Base-by-base conservation (phyloP, 1,284 basidiomycete genomes). In the Ceratobasidium papillatum region DNA sequence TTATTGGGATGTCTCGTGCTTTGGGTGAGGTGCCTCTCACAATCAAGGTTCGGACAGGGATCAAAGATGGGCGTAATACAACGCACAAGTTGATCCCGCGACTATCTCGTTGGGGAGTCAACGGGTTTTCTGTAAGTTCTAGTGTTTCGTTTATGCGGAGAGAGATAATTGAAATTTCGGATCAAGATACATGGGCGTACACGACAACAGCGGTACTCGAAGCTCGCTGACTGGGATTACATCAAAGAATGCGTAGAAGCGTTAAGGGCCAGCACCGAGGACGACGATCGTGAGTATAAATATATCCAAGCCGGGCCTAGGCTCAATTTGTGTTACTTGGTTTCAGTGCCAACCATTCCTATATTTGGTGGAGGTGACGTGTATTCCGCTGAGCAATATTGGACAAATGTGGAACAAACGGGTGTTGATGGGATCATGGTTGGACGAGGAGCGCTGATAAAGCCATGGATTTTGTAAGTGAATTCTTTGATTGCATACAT, bases 311-410 rank as follows among this genome's bases (percentile, higher is more conserved):
- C 8, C 25, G 38, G 8, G 30, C 1, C 71, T 75, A 19, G 34
- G 43, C 43, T 69, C 49, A 63, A 71, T 77, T 51, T 30, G 32
- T 58, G 30, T 30, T 30, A 45, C 45, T 72, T 66, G 43, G 77
- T 32, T 7, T 72, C n/a, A 94, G 92, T 98, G 62, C 87, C 90
- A 0, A 89, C 93, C 0, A 87, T 99, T 17, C 96, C 97, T 0
- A 94, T 99, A 52, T 98, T 98, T 79, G 97, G 97, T 11, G 96
- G 96, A 43, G 97, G 97, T 0, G 97, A 99, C 80, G 94, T 92
- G 78, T 99, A 94, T 83, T 95, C 94, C 4, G 91, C 93, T 9
- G 86, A 93, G 76, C 91, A 90, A 75, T 96, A 96, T 81, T 93
- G 94, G 87, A 85, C 89, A 47, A 89, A 90, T 76, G 87, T 96